phyloP scores from a whole-genome alignment of 2,329 filamentous ascomycete genomes.

The Exophiala spinifera region DNA sequence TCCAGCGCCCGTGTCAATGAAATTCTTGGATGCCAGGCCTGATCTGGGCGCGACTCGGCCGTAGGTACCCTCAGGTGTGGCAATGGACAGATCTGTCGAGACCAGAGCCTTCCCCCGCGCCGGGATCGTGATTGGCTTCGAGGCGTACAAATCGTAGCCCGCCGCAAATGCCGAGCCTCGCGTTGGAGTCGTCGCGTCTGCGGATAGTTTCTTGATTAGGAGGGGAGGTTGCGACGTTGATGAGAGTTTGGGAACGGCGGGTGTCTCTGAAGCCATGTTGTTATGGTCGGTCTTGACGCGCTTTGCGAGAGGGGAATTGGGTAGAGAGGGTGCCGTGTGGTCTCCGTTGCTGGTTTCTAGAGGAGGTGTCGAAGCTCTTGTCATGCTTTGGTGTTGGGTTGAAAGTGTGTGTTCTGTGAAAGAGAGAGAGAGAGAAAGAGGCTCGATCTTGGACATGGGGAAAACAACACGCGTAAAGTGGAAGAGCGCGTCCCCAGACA shows the following conservation, averaged over 20 bases:
- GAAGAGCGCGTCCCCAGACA: not conserved
- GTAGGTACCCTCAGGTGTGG: conserved; percentile 84
- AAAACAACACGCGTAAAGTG: conserved; percentile 1
- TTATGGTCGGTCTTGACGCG: conserved; percentile 63
- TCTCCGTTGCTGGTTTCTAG: conserved; percentile 29
- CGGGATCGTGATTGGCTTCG: conserved; percentile 71
- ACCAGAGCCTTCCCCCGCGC: conserved; percentile 81
- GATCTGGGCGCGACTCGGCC: conserved; percentile 86
- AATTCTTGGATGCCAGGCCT: conserved; percentile 88
- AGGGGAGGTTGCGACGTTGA: conserved; percentile 55
- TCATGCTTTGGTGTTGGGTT: conserved; percentile 36
- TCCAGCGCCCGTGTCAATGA: conserved; percentile 92
- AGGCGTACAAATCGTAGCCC: conserved; percentile 87
- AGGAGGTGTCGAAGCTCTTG: conserved; percentile 43
- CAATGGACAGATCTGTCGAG: conserved; percentile 86
- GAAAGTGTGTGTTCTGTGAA: not conserved
- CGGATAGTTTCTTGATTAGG: conserved; percentile 82
- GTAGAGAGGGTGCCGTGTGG: conserved; percentile 56
- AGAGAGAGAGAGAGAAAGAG: not conserved
- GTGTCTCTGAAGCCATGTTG: conserved; percentile 28
- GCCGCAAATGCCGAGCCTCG: conserved; percentile 86
- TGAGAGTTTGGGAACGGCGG: conserved; percentile 33
- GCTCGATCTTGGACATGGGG: not conserved
- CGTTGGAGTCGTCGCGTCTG: conserved; percentile 76
- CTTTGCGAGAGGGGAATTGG: conserved; percentile 74